Evolutionary conservation across 495 filamentous ascomycete species (phyloP).

Genomic region (Hypoxylon rickii): DNA sequence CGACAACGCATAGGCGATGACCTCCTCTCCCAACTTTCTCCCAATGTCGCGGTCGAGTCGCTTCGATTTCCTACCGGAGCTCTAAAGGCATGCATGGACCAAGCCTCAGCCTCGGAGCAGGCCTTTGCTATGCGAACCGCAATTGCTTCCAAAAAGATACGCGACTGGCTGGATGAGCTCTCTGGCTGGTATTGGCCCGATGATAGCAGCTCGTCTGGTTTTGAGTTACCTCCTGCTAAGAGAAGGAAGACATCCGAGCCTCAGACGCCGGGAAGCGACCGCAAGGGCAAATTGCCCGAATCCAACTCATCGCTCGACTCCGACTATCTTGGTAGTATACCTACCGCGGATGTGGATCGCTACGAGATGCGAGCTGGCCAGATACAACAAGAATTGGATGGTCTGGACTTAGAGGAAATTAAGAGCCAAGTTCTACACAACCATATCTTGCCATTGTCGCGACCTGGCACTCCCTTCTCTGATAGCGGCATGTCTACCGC

Average conservation of each 20-base stretch:
- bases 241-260: conserved; percentile 40
- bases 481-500: conserved; percentile 42
- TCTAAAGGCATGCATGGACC: conserved; percentile 65
- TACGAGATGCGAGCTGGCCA: conserved; percentile 78
- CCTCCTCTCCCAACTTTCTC: conserved; percentile 48
- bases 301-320: conserved; percentile 31
- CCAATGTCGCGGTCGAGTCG: conserved; percentile 47
- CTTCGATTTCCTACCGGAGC: conserved; percentile 57
- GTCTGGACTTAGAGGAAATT: conserved; percentile 84
- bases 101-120: conserved; percentile 67
- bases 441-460: conserved; percentile 64
- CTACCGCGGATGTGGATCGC: conserved; percentile 58
- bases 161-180: conserved; percentile 78
- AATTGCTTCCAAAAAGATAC: conserved; percentile 71
- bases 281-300: conserved; percentile 11
- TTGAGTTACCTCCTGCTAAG: conserved; percentile 57
- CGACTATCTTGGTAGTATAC: conserved; percentile 71
- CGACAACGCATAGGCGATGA: conserved; percentile 46
- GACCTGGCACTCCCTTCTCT: conserved; percentile 55
- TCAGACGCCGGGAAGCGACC: conserved; percentile 3
- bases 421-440: conserved; percentile 85
- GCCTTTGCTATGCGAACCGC: conserved; percentile 76
- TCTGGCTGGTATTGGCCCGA: conserved; percentile 75
- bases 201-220: conserved; percentile 55
- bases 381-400: conserved; percentile 77